phyloP scores from a whole-genome alignment of 352 stramenopile species.

The Aphanomyces invadans region DNA sequence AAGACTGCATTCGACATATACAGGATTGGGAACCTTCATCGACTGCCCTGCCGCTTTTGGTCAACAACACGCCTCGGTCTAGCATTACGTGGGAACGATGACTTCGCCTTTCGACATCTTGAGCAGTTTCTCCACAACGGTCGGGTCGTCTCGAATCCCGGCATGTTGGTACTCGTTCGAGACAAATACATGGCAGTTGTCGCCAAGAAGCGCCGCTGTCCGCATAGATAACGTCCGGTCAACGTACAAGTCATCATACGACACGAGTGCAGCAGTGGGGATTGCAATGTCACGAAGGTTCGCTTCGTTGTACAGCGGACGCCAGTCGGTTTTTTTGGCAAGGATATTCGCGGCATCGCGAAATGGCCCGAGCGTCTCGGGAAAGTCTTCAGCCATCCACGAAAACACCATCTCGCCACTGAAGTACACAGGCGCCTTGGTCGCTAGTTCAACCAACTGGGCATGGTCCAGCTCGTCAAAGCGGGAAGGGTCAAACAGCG shows the following conservation, averaged over 20 bases:
- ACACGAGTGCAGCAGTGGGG: constrained; percentile 10
- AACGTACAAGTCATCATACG: constrained; percentile 21
- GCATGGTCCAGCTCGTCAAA: constrained; percentile 26
- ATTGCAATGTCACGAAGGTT: constrained; percentile 1
- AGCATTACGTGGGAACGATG: constrained; percentile 19
- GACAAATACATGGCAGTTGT: constrained; percentile 17
- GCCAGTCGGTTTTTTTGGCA: constrained; percentile 9
- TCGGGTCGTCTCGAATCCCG: constrained; percentile 10
- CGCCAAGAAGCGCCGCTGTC: constrained; percentile 4
- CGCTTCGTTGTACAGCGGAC: constrained; percentile 15
- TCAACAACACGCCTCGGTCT: too few species aligned
- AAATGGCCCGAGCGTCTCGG: constrained; percentile 34
- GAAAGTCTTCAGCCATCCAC: constrained; percentile 63
- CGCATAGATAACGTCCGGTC: constrained; percentile 1
- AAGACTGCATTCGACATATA: neutral
- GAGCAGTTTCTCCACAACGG: constrained; percentile 21
- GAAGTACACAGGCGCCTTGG: constrained; percentile 40
- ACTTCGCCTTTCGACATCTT: constrained; percentile 16
- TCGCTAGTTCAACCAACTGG: neutral
- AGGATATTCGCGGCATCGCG: neutral
- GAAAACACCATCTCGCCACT: constrained; percentile 75
- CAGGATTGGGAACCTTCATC: too few species aligned
- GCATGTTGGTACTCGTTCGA: constrained; percentile 23
- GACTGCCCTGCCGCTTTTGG: too few species aligned
- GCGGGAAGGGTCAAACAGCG: constrained; percentile 35